phyloP scores from a whole-genome alignment of 106 monocot genomes.

The Vanilla planifolia region DNA sequence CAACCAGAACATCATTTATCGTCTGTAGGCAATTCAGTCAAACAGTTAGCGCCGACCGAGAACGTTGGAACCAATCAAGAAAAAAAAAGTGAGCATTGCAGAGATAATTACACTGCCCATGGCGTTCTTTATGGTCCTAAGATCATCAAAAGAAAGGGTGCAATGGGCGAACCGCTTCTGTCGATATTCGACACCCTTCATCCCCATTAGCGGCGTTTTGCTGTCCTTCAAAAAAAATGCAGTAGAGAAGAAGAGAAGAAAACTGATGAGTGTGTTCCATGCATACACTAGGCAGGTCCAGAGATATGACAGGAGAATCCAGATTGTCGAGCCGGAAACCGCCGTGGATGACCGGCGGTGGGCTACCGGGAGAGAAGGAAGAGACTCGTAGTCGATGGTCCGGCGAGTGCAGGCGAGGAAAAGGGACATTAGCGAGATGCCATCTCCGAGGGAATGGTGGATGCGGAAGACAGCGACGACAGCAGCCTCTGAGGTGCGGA shows the following conservation, averaged over 20 bases:
- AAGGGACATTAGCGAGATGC: conserved; percentile 56
- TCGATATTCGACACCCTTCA: conserved; percentile 30
- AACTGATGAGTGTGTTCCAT: conserved; percentile 45
- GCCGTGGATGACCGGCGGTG: not conserved
- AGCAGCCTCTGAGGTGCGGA: conserved; percentile 45
- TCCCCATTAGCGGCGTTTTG: conserved; percentile 45
- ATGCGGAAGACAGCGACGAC: conserved; percentile 35
- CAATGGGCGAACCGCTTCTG: conserved; percentile 49
- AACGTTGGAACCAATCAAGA: not conserved
- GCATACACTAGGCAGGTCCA: conserved; percentile 22
- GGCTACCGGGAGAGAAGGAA: conserved; percentile 26
- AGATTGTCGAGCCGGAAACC: not conserved
- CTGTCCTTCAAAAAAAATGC: conserved; percentile 37
- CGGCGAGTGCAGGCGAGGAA: conserved; percentile 60
- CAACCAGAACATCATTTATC: conserved; percentile 80
- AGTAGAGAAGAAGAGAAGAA: conserved; percentile 23
- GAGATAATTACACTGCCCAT: conserved; percentile 41
- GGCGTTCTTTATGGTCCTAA: conserved; percentile 52
- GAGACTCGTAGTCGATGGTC: conserved; percentile 29
- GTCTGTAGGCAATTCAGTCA: conserved; percentile 34
- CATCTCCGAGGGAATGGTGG: conserved; percentile 78
- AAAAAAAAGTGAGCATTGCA: not conserved
- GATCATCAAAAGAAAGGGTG: conserved; percentile 43
- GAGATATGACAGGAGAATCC: conserved; percentile 4
- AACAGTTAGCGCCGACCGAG: not conserved